Evolutionary conservation across 768 basidiomycete species (phyloP).

Genomic region (Mycena pura): DNA sequence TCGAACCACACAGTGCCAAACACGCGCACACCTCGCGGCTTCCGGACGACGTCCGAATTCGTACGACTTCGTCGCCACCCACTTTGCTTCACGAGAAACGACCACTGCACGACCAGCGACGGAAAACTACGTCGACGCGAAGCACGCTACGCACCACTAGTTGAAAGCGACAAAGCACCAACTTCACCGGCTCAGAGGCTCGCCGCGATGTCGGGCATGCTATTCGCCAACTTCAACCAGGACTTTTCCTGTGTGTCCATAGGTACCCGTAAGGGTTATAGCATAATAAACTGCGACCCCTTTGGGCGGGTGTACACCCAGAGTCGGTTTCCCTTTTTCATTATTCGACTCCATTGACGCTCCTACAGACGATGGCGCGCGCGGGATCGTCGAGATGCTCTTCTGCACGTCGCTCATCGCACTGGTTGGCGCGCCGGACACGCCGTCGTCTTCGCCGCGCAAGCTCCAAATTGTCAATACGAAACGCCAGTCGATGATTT

Average conservation of each 20-base stretch:
- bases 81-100: no score
- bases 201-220: conserved; percentile 49
- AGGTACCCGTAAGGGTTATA: conserved; percentile 94
- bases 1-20: no score
- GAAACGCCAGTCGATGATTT: conserved; percentile 99
- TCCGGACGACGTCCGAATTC: no score
- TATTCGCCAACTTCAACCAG: conserved; percentile 97
- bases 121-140: no score
- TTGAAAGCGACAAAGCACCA: no score
- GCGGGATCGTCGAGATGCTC: conserved; percentile 98
- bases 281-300: conserved; percentile 97
- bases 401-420: conserved; percentile 99
- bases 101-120: no score
- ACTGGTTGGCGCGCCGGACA: conserved; percentile 94
- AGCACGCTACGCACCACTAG: no score
- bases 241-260: conserved; percentile 96
- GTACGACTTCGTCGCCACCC: no score
- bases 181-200: no score
- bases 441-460: conserved; percentile 87
- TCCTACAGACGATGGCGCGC: conserved; percentile 82
- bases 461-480: conserved; percentile 99
- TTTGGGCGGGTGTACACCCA: conserved; percentile 95
- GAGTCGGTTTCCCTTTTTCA: conserved; percentile 63
- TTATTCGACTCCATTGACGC: background rate
- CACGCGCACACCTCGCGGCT: no score